Evolutionary conservation across 1,284 basidiomycete genomes (phyloP).

Genomic region (Stygiomarasmius scandens): DNA sequence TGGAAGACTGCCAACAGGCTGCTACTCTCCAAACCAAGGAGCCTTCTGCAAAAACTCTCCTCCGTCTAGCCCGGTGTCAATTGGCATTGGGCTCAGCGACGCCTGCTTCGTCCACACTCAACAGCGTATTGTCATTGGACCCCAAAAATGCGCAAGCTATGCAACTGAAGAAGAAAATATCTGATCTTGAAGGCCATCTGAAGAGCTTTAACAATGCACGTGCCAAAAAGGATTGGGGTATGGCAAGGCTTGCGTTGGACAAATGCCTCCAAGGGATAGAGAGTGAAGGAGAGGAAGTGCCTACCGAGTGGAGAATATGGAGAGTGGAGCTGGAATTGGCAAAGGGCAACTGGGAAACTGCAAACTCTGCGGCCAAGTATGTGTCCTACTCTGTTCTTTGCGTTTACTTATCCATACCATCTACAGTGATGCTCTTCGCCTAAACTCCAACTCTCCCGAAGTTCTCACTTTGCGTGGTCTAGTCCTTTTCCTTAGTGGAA

Average conservation of each 20-base stretch:
- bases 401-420: slow-evolving; percentile 7
- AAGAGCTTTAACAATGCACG: slow-evolving; percentile 63
- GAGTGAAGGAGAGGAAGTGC: slow-evolving; percentile 71
- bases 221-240: slow-evolving; percentile 65
- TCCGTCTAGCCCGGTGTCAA: slow-evolving; percentile 81
- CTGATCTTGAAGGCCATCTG: slow-evolving; percentile 65
- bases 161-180: slow-evolving; percentile 63
- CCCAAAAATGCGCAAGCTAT: slow-evolving; percentile 56
- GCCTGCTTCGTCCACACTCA: slow-evolving; percentile 64
- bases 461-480: slow-evolving; percentile 80
- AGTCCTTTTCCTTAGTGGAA: slow-evolving; percentile 76
- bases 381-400: slow-evolving; percentile 30
- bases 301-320: slow-evolving; percentile 80
- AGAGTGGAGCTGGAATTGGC: slow-evolving; percentile 76
- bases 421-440: slow-evolving; percentile 73
- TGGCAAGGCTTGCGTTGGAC: slow-evolving; percentile 72
- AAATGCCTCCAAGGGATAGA: slow-evolving; percentile 73
- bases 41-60: slow-evolving; percentile 67
- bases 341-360: slow-evolving; percentile 70
- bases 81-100: slow-evolving; percentile 71
- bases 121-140: slow-evolving; percentile 57
- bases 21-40: slow-evolving; percentile 61
- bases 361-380: slow-evolving; percentile 72
- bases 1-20: slow-evolving; percentile 81
- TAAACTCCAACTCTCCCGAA: slow-evolving; percentile 77